Evolutionary conservation across 331 rosid genomes (phyloP), one percentile per base, ranked within the genome.

Genomic region (Acacia concinna): DNA sequence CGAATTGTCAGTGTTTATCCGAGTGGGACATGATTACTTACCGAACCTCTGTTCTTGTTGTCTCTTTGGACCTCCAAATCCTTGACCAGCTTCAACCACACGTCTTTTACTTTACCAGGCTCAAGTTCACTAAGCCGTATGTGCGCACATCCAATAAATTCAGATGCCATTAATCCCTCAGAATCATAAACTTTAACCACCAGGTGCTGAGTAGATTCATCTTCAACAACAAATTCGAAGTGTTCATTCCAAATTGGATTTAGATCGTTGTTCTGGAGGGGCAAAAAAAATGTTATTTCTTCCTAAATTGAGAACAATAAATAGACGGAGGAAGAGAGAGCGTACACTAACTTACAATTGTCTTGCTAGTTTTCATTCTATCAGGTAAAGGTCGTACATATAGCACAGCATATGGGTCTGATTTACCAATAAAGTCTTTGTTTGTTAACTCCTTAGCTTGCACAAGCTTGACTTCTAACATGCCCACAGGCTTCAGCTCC

Each of bases 191-290:
- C 72, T 83, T 91, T 96, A 67, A 96, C 94, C 68, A 62, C 82
- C 81, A 96, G 84, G 82, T 90, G 90, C 66, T 96, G 99, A 79
- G 99, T 96, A 73, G 97, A 80, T 59, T 52, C 89, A 81, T 96
- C 99, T 89, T 96, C 99, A 72, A 96, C 94, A 30, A 91, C 67
- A 81, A 90, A 93, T 76, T 96, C 98, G 8, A 85, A 96, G 91
- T 96, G 99, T 52, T 96, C 98, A 46, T 96, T 96, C 99, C 97
- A 96, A 68, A 93, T 87, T 38, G 99, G 99, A 81, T 90, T 91
- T 89, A 96, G 84, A 86, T 96, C 97, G 70, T 96, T 96, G 87
- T 85, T 93, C 99, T 96, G 86, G 54, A 63, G 63, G 80, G 83
- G 68, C 6, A 73, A 84, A 67, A 65, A 67, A 62, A 27, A 60